Evolutionary conservation across 352 stramenopile species (phyloP), one percentile per base, ranked within the genome.

Genomic region (Globisporangium okanoganense): DNA sequence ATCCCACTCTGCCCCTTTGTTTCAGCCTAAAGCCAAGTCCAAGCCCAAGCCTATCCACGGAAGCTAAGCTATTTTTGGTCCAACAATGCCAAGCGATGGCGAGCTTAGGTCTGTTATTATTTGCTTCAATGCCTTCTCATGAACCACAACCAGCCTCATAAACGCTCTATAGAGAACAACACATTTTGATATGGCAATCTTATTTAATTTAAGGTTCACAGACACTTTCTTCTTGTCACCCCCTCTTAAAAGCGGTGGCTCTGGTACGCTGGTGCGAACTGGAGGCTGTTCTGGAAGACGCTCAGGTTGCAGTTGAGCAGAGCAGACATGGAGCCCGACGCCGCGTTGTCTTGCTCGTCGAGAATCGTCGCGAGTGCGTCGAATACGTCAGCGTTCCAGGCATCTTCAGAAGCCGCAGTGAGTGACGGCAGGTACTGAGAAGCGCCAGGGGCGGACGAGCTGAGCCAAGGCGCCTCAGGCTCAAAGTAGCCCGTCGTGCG

Each of bases 321-420:
- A 22, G 56, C 44, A 0, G 47, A 48, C 56, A 55, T 62, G 9
- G 43, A 38, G 5, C 29, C 38, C 14, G 38, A 20, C 38, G 38
- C 14, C 13, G 10, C 33, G n/a, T n/a, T n/a, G 18, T 40, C 54
- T 2, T 60, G 24, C 14, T 60, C 48, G 40, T 58, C 48, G 12
- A 64, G 27, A 10, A 63, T 63, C 31, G 24, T 53, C 24, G 48
- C 36, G 16, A 58, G 58, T 6, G 38, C 58, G 27, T 64, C 58
- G 9, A 56, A 40, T 14, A 63, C 44, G 18, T 63, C 57, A 5
- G 33, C n/a, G 44, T 36, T 56, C 57, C 45, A 63, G 33, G 57
- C 31, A 9, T 63, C 47, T 10, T 55, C 35, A 18, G 33, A n/a
- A 6, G 27, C 6, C 12, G n/a, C 9, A 31, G 12, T 10, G 31